Evolutionary conservation across 768 basidiomycete species (phyloP).

Genomic region (Coprinopsis cinerea): DNA sequence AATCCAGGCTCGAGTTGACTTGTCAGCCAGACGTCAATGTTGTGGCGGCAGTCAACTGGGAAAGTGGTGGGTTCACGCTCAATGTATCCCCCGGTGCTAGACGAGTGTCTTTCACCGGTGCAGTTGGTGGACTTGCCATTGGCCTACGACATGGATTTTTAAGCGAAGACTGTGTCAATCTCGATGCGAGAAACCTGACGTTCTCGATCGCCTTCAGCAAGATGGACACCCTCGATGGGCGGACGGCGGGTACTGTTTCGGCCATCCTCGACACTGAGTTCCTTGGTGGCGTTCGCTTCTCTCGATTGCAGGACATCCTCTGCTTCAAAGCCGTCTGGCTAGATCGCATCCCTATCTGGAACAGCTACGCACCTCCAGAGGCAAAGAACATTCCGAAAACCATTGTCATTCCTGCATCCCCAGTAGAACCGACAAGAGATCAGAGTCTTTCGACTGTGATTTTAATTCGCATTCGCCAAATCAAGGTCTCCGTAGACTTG

Average conservation of each 20-base stretch:
- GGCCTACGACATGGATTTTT: conserved; percentile 82
- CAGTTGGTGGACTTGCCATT: conserved; percentile 73
- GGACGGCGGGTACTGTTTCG: conserved; percentile 52
- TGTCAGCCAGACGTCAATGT: conserved; percentile 93
- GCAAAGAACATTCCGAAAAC: conserved; percentile 15
- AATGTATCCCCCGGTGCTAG: conserved; percentile 69
- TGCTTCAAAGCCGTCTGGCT: conserved; percentile 96
- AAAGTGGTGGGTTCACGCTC: conserved; percentile 87
- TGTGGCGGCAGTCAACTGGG: conserved; percentile 85
- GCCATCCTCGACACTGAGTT: conserved; percentile 83
- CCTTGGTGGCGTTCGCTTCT: conserved; percentile 71
- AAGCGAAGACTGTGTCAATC: conserved; percentile 73
- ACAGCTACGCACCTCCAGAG: conserved; percentile 28
- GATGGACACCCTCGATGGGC: conserved; percentile 29
- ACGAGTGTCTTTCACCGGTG: conserved; percentile 70
- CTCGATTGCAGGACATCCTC: conserved; percentile 84
- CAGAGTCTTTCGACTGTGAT: conserved; percentile 55
- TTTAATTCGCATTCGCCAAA: conserved; percentile 65
- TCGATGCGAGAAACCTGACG: conserved; percentile 76
- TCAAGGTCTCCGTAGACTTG: conserved; percentile 74
- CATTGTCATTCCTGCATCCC: conserved; percentile 14
- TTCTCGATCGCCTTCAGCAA: conserved; percentile 73
- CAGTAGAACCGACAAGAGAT: conserved; percentile 16
- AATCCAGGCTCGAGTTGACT: conserved; percentile 78
- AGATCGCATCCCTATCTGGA: conserved; percentile 77